A percentile compares a stretch with the other conserved stretches of the same genome.
phyloP scores from a whole-genome alignment of 2,329 filamentous ascomycete species.

The Endocalyx cinctus region DNA sequence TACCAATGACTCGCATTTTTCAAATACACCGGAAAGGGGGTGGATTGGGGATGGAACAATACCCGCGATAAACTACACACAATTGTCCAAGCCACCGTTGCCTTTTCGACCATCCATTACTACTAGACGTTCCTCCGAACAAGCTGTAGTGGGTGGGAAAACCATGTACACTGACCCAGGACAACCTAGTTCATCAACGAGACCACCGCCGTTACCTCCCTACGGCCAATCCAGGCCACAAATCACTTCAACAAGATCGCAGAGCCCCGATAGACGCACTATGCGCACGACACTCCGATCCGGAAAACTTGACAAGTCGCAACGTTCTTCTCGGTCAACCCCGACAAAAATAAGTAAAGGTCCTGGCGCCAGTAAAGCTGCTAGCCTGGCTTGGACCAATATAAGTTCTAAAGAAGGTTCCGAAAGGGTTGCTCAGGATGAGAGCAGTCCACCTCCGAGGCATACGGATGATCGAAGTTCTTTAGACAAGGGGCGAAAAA shows the following conservation, averaged over 20 bases:
- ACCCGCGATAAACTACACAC: slow-evolving; percentile 72
- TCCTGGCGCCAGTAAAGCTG: slow-evolving; percentile 57
- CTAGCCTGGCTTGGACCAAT: slow-evolving; percentile 57
- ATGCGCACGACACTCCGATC: slow-evolving; percentile 59
- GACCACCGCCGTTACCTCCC: slow-evolving; percentile 24
- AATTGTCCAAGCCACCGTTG: slow-evolving; percentile 67
- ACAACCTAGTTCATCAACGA: slow-evolving; percentile 22
- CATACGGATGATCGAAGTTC: slow-evolving; percentile 25
- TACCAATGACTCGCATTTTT: no score
- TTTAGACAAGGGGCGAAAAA: slow-evolving; percentile 23
- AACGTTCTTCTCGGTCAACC: slow-evolving; percentile 35
- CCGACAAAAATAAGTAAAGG: slow-evolving; percentile 41
- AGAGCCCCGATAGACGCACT: slow-evolving; percentile 56
- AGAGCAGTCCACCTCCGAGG: slow-evolving; percentile 8
- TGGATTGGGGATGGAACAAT: slow-evolving; percentile 81
- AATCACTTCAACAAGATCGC: slow-evolving; percentile 40
- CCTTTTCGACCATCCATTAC: slow-evolving; percentile 54
- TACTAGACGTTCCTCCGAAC: slow-evolving; percentile 49
- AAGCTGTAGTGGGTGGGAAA: slow-evolving; percentile 33
- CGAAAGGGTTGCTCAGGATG: slow-evolving; percentile 20
- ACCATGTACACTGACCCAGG: slow-evolving; percentile 16
- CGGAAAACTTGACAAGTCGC: slow-evolving; percentile 39
- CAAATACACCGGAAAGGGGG: slow-evolving; percentile 34
- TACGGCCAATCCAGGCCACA: slow-evolving; percentile 23
- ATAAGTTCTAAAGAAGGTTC: slow-evolving; percentile 36